These are phyloP conservation scores for Chaetomiaceae sp. DNA, from an alignment of 2,329 filamentous ascomycete species.

Conservation along the genomic window DNA sequence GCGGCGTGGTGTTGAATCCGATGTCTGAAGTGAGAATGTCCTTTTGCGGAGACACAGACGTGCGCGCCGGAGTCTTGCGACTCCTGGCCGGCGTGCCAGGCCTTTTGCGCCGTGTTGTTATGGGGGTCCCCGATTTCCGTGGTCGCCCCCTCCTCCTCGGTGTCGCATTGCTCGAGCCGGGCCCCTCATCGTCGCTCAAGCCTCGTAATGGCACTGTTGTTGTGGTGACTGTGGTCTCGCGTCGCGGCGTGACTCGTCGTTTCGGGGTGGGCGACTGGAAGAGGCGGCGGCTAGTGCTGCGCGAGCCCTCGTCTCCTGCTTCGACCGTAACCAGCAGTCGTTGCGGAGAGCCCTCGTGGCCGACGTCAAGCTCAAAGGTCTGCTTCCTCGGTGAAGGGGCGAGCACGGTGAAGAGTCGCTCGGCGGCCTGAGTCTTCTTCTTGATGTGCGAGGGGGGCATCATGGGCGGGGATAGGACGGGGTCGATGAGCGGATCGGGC, in stretches of 20 bases:
- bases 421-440: constrained; percentile 42
- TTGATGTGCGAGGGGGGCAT: constrained; percentile 35
- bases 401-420: constrained; percentile 35
- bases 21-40: constrained; percentile 26
- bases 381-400: constrained; percentile 49
- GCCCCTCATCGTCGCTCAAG: constrained; percentile 40
- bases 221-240: constrained; percentile 38
- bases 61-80: constrained; percentile 1
- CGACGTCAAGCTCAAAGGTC: constrained; percentile 54
- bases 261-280: constrained; percentile 43
- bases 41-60: constrained; percentile 14
- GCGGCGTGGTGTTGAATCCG: constrained; percentile 30
- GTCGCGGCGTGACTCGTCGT: constrained; percentile 25
- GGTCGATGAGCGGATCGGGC: constrained; percentile 47
- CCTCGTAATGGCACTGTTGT: constrained; percentile 47
- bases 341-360: constrained; percentile 46
- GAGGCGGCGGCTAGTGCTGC: constrained; percentile 35
- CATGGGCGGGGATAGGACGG: constrained; percentile 35
- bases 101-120: constrained; percentile 39
- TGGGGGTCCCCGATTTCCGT: constrained; percentile 50
- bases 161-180: constrained; percentile 28
- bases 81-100: constrained; percentile 39
- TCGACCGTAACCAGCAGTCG: constrained; percentile 53
- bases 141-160: constrained; percentile 44
- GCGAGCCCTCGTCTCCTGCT: constrained; percentile 38